These are phyloP conservation scores for Rhodamnia argentea DNA, from an alignment of 345 rosid genomes.

Conservation along the genomic window DNA sequence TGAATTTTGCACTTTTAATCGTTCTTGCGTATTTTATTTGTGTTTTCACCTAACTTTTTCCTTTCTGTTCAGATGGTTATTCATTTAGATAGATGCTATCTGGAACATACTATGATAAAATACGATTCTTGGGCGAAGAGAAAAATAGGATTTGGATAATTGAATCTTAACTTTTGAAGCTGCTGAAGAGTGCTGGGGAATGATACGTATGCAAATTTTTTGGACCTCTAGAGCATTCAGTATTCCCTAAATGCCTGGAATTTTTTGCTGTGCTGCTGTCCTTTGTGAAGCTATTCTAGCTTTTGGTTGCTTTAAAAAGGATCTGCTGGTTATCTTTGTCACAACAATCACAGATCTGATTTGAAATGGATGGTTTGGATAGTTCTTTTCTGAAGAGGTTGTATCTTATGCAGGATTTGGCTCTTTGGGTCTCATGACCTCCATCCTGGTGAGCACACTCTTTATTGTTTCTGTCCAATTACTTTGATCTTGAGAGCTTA, in stretches of 20 bases:
- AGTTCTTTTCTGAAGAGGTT: not conserved
- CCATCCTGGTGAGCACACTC: slow-evolving; percentile 65
- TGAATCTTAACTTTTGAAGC: not conserved
- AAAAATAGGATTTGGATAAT: not conserved
- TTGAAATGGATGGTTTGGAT: not conserved
- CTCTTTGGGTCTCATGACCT: slow-evolving; percentile 94
- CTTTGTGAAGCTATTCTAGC: not conserved
- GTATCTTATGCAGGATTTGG: slow-evolving; percentile 69
- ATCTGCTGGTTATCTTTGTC: not conserved
- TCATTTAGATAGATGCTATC: not conserved
- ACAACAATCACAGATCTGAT: not conserved
- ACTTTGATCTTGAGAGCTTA: not conserved
- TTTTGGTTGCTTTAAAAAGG: not conserved
- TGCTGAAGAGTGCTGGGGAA: not conserved
- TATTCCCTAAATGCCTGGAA: not conserved
- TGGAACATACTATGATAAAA: not conserved
- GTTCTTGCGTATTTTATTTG: not conserved
- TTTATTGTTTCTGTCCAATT: not conserved
- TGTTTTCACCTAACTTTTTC: not conserved
- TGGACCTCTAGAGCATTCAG: not conserved
- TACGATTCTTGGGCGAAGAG: not conserved
- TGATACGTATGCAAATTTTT: not conserved
- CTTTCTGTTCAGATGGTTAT: not conserved
- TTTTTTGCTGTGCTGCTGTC: not conserved
- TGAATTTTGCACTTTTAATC: not conserved